Conservation (phyloP, 2,329 filamentous ascomycete species). For the Apiospora koreana region DNA sequence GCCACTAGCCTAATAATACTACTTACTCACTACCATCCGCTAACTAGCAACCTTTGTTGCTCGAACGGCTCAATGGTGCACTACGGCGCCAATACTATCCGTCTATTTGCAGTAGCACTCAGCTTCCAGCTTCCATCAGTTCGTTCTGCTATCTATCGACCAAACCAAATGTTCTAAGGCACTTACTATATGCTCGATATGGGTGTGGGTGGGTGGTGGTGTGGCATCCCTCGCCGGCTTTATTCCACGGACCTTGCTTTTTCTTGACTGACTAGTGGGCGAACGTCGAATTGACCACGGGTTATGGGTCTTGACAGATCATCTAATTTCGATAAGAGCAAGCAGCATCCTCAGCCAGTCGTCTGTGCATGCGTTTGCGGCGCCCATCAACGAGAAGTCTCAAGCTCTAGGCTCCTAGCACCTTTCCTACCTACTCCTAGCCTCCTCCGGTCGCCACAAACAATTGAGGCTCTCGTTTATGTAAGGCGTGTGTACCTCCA, state of each 20-base stretch:
- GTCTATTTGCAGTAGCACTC: slow-evolving; percentile 2
- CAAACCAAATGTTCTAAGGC: background rate
- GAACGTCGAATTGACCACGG: slow-evolving; percentile 1
- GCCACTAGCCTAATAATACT: background rate
- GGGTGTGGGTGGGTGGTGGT: background rate
- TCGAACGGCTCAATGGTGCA: background rate
- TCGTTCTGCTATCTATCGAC: background rate
- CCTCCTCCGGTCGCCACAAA: background rate
- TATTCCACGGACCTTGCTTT: slow-evolving; percentile 6
- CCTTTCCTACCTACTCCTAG: too few species aligned
- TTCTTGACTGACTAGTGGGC: background rate
- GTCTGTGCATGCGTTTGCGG: slow-evolving; percentile 7
- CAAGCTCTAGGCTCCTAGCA: background rate
- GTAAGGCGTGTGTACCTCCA: background rate
- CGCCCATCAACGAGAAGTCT: background rate
- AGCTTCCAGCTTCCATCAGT: background rate
- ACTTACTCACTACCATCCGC: background rate
- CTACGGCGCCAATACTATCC: background rate
- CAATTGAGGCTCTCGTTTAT: slow-evolving; percentile 6
- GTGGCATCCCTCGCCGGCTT: background rate
- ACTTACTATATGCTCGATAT: background rate
- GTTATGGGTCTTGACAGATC: slow-evolving; percentile 9
- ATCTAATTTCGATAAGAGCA: slow-evolving; percentile 11
- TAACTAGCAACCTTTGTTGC: background rate
- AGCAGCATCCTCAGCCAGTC: slow-evolving; percentile 5